Base-by-base conservation (phyloP, 371 early-diverging fungal genomes). In the Aphelidium insulamus region DNA sequence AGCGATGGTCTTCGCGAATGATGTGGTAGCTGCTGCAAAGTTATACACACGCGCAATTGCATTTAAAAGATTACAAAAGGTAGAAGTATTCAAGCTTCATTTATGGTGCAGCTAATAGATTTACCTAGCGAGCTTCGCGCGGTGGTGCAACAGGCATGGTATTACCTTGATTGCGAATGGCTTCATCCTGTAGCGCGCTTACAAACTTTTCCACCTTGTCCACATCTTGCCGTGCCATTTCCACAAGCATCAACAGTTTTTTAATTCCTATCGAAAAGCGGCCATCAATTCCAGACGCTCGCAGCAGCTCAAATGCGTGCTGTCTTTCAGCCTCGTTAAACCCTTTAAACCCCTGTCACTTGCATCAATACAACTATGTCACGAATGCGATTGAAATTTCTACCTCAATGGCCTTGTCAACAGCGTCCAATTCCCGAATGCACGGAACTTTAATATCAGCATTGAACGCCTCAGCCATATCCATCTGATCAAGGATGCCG, bases 211-310 rank as follows among this genome's bases (percentile, higher is more conserved):
- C 56, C 30, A 54, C 51, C 29, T 46, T 51, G 34, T 58, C 58
- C n/a, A 34, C 42, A 34, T 79, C 82, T 50, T 83, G 88, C 20
- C 73, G 44, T 2, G 85, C 81, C 76, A 75, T 83, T 45, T 91
- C 92, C 19, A 75, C 60, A 8, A 81, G 57, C 69, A 77, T 72
- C 36, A 94, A 44, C 30, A 94, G 52, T 43, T 77, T 82, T 59
- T 94, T 94, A 45, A 94, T 61, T 6, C 84, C 81, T 27, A 94
- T 69, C n/a, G 69, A 52, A 21, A 88, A 39, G 22, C 62, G 57
- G 15, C 55, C 49, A 25, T 69, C 66, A 36, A 71, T 52, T 11
- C 62, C 61, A 10, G 59, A 48, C 34, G 55, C 42, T 23, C 49
- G 40, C 33, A 86, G 49, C n/a, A 47, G 39, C 4, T 54, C 48